Conservation (phyloP, 352 stramenopile genomes). For the Globisporangium emineosum region DNA sequence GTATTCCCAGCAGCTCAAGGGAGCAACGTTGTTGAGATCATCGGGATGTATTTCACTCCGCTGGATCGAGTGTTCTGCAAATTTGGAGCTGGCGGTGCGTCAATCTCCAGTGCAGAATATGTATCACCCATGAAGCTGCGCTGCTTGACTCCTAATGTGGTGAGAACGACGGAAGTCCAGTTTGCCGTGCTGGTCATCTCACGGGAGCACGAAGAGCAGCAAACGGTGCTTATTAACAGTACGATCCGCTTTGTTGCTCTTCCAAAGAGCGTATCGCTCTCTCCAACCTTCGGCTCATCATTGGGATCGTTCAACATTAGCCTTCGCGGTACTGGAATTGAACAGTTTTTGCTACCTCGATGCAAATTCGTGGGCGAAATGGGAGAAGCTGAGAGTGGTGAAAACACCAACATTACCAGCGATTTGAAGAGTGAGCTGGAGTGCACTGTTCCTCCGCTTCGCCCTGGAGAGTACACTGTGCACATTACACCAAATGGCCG, state of each 20-base stretch:
- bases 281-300: conserved; percentile 27
- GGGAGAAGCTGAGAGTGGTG: not conserved
- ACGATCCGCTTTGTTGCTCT: conserved; percentile 20
- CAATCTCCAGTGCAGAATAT: conserved; percentile 16
- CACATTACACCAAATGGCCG: conserved; percentile 35
- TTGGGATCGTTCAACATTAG: conserved; percentile 23
- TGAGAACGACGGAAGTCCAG: conserved; percentile 8
- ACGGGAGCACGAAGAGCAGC: not conserved
- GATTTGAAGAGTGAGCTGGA: conserved; percentile 2
- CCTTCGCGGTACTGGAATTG: conserved; percentile 10
- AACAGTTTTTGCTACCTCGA: not conserved
- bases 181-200: conserved; percentile 18
- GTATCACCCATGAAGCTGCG: conserved; percentile 22
- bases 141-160: conserved; percentile 23
- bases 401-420: not conserved
- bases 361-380: conserved; percentile 13
- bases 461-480: conserved; percentile 26
- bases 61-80: conserved; percentile 27
- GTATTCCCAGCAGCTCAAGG: conserved; percentile 18
- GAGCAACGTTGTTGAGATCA: conserved; percentile 21
- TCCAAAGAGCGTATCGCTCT: conserved; percentile 12
- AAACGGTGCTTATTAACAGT: conserved; percentile 22
- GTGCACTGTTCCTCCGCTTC: conserved; percentile 26
- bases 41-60: conserved; percentile 22
- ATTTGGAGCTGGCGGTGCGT: conserved; percentile 22